Percentiles rank a stretch among this genome's conserved stretches.
phyloP scores from a whole-genome alignment of 78 protist genomes.

The Monosiga brevicollis region DNA sequence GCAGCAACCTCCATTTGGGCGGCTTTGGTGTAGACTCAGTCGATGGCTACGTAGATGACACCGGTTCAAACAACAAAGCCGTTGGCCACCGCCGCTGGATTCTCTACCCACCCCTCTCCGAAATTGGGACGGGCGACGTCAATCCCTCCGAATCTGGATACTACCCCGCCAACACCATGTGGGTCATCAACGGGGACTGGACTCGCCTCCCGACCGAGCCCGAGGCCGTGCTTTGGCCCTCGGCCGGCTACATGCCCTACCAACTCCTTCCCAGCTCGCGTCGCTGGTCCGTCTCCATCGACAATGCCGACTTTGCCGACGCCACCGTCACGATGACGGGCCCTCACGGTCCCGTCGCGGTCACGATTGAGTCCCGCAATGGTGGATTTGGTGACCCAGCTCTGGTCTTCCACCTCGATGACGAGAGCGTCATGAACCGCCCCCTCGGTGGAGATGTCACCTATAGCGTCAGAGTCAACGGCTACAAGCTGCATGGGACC shows the following conservation, averaged over 20 bases:
- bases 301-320: neutral
- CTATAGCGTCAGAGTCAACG: no score
- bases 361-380: no score
- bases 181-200: no score
- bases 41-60: neutral
- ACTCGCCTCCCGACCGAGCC: no score
- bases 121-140: neutral
- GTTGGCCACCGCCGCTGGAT: neutral
- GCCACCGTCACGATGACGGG: no score
- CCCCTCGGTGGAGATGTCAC: no score
- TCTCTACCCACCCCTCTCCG: neutral
- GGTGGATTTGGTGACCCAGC: no score
- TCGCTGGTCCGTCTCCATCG: neutral
- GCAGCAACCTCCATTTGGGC: neutral
- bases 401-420: no score
- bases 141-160: neutral
- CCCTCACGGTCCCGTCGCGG: no score
- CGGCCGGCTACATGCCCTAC: neutral
- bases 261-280: neutral
- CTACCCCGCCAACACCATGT: neutral
- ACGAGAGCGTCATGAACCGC: no score
- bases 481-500: no score
- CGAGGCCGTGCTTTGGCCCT: neutral
- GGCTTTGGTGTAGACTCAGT: neutral
- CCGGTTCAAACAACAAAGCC: neutral